Conservation (phyloP, 2,329 filamentous ascomycete species). For the Zalaria sp. region DNA sequence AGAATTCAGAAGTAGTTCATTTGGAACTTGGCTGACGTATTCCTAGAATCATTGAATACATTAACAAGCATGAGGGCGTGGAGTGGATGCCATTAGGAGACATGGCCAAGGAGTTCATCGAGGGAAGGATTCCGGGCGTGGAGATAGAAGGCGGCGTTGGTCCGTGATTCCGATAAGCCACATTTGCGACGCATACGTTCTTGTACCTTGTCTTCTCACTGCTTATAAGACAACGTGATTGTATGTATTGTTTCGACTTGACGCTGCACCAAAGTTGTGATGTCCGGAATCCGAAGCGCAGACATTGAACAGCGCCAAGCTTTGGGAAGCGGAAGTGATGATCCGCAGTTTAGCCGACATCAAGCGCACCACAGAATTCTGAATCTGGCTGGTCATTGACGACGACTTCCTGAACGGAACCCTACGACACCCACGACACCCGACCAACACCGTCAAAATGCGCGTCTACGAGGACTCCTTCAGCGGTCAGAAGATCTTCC, state of each 20-base stretch:
- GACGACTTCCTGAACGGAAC: background rate
- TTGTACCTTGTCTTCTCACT: no score
- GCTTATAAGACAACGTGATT: no score
- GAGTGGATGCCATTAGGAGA: conserved; percentile 25
- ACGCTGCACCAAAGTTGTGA: no score
- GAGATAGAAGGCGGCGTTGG: conserved; percentile 18
- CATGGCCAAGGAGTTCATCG: conserved; percentile 23
- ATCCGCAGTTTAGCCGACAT: no score
- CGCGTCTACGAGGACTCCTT: conserved; percentile 68
- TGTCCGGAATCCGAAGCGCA: no score
- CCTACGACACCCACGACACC: conserved; percentile 2
- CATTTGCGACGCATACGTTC: no score
- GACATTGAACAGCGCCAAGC: no score
- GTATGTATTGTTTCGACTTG: no score
- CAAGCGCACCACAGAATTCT: no score
- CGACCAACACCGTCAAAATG: conserved; percentile 41
- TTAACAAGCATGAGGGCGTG: conserved; percentile 30
- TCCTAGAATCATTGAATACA: conserved; percentile 26
- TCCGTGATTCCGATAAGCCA: no score
- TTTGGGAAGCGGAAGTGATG: no score
- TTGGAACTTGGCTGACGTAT: background rate
- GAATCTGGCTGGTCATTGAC: no score
- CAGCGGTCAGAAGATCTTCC: conserved; percentile 67
- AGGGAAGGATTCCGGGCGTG: conserved; percentile 18
- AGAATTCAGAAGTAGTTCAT: background rate